Conservation (phyloP, 1,139 yeast species). For the Geotrichum siamense region DNA sequence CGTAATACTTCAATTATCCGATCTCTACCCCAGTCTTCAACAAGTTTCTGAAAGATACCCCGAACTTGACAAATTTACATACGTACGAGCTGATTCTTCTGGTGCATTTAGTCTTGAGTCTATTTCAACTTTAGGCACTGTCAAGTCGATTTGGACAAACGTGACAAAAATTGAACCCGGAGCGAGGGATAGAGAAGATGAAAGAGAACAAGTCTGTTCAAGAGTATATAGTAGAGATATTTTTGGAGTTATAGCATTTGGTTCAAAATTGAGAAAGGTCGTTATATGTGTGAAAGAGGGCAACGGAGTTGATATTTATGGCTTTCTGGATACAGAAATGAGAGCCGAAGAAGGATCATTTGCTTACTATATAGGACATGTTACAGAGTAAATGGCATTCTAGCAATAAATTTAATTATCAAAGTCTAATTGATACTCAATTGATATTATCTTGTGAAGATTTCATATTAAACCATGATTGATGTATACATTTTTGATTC, state of each 20-base stretch:
- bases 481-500: too few relatives aligned
- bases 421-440: too few relatives aligned
- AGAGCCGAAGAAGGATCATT: constrained; percentile 7
- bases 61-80: neutral
- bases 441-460: too few relatives aligned
- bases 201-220: constrained; percentile 25
- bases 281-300: constrained; percentile 33
- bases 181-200: neutral
- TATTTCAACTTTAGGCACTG: constrained; percentile 3
- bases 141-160: constrained; percentile 7
- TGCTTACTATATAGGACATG: constrained; percentile 6
- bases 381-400: too few relatives aligned
- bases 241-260: constrained; percentile 30
- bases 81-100: neutral
- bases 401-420: too few relatives aligned
- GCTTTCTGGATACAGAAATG: constrained; percentile 20
- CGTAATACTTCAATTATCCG: constrained; percentile 8
- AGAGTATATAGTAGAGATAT: constrained; percentile 27
- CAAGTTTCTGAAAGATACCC: constrained; percentile 7
- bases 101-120: constrained; percentile 12
- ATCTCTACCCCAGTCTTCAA: constrained; percentile 5
- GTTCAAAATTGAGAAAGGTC: constrained; percentile 27
- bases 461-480: too few relatives aligned
- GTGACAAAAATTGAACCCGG: neutral
- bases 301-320: constrained; percentile 31